Evolutionary conservation across 2,329 filamentous ascomycete species (phyloP).

Genomic region (Lomentospora prolificans): DNA sequence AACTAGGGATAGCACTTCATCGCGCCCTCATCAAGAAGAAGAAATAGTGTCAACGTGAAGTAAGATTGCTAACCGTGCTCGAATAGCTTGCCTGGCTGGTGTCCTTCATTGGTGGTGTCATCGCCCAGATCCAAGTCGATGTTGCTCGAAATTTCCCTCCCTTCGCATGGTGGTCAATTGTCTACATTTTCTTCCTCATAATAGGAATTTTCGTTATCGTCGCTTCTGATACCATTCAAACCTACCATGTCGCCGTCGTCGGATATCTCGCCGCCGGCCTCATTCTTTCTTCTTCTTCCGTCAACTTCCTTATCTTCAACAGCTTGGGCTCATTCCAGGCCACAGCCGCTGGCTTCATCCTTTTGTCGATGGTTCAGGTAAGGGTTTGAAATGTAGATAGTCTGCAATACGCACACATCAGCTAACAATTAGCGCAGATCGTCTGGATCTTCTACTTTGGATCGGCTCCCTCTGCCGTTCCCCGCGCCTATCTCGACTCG

Average conservation of each 20-base stretch:
- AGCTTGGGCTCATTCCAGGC: slow-evolving; percentile 67
- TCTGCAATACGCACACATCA: no score
- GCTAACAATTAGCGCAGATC: slow-evolving; percentile 45
- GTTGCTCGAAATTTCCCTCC: slow-evolving; percentile 54
- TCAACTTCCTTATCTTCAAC: slow-evolving; percentile 78
- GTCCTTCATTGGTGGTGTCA: slow-evolving; percentile 75
- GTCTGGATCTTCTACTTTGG: slow-evolving; percentile 99
- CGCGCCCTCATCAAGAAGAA: no score
- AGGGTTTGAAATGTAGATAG: slow-evolving; percentile 29
- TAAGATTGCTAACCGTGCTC: slow-evolving; percentile 14
- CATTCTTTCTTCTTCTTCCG: slow-evolving; percentile 74
- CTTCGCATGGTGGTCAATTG: slow-evolving; percentile 85
- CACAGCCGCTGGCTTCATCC: slow-evolving; percentile 82
- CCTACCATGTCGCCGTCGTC: slow-evolving; percentile 85
- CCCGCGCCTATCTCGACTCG: slow-evolving; percentile 87
- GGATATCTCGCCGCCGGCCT: slow-evolving; percentile 78
- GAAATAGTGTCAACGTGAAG: no score
- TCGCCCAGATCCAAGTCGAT: slow-evolving; percentile 45
- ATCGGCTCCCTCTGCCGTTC: slow-evolving; percentile 75
- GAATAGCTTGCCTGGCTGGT: slow-evolving; percentile 87
- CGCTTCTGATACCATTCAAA: slow-evolving; percentile 72
- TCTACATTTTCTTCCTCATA: slow-evolving; percentile 79
- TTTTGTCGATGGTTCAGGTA: slow-evolving; percentile 88
- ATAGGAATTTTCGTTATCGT: slow-evolving; percentile 72
- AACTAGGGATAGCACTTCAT: no score